Conservation (phyloP, 306 rosid genomes). For the Gillenia trifoliata region DNA sequence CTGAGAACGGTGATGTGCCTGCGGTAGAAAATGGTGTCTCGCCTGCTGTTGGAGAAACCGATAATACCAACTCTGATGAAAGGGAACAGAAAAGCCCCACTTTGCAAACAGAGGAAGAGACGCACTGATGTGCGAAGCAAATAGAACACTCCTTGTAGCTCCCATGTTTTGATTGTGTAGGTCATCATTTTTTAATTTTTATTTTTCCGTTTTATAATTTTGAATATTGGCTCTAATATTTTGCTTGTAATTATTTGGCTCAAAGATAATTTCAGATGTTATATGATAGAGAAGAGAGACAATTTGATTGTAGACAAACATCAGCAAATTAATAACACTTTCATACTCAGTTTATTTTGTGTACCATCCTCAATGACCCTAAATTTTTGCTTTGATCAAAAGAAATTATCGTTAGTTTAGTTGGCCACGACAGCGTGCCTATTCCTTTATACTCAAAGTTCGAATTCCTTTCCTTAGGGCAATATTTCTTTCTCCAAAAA, state of each 20-base stretch:
- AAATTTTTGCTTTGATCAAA: not conserved
- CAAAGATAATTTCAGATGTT: not conserved
- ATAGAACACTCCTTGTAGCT: not conserved
- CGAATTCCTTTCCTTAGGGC: no score
- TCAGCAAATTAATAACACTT: not conserved
- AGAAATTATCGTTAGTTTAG: no score
- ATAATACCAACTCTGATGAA: slow-evolving; percentile 26
- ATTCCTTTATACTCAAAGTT: no score
- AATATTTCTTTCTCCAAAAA: no score
- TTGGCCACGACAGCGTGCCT: rapidly evolving
- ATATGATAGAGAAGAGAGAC: slow-evolving; percentile 4
- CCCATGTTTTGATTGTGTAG: slow-evolving; percentile 21
- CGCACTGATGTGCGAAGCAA: slow-evolving; percentile 32
- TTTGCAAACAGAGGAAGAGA: slow-evolving; percentile 30
- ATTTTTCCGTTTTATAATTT: not conserved
- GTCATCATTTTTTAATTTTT: not conserved
- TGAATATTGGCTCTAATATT: not conserved
- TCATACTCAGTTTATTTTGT: not conserved
- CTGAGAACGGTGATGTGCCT: slow-evolving; percentile 58
- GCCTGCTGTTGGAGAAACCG: slow-evolving; percentile 35
- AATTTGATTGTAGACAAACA: slow-evolving; percentile 1
- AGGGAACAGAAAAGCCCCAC: slow-evolving; percentile 30
- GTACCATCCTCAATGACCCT: not conserved
- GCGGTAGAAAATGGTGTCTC: slow-evolving; percentile 57
- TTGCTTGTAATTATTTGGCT: slow-evolving; percentile 15